Evolutionary conservation across 192 early-diverging fungal genomes (phyloP), one percentile per base, ranked within the genome.

Genomic region (Cetraspora pellucida): DNA sequence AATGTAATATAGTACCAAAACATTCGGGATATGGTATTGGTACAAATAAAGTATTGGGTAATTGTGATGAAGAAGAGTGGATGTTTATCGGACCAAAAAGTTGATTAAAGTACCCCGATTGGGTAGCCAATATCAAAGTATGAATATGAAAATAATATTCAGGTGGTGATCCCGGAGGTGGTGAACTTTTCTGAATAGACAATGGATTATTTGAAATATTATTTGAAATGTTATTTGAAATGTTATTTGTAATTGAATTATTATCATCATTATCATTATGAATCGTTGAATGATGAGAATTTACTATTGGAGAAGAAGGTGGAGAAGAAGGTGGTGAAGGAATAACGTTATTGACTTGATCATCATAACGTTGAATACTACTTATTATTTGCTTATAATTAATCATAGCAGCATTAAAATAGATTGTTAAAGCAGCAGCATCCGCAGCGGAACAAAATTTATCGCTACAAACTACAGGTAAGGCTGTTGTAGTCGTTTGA

Each of bases 1-100:
- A 74, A 49, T 74, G 72, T 59, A 74, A 45, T 23, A 74, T 74
- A 25, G 55, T 47, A 31, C 30, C 52, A 74, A 74, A 74, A 23
- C 17, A 27, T 55, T 60, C 57, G 17, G 72, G 72, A 45, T 74
- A 31, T 44, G 72, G 72, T n/a, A 74, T 30, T 8, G 72, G 37
- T 19, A 74, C 58, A 14, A 23, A 59, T 59, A 74, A 14, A 28
- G 30, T 27, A 49, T 23, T 70, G 8, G 43, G 67, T 1, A 46
- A 47, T 45, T 74, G 17, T 43, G 30, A 27, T 50, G 28, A 23
- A 45, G 31, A 43, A 0, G 25, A 9, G 1, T 10, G 37, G 2
- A 14, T 10, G 31, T 74, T 74, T 43, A 74, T 74, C 10, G 72
- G 72, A 17, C 72, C 72, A 37, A 74, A 30, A 9, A 74, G 16